Evolutionary conservation across 163 green algal genomes (phyloP), one percentile per base, ranked within the genome.

Genomic region (Coccomyxa subellipsoidea): DNA sequence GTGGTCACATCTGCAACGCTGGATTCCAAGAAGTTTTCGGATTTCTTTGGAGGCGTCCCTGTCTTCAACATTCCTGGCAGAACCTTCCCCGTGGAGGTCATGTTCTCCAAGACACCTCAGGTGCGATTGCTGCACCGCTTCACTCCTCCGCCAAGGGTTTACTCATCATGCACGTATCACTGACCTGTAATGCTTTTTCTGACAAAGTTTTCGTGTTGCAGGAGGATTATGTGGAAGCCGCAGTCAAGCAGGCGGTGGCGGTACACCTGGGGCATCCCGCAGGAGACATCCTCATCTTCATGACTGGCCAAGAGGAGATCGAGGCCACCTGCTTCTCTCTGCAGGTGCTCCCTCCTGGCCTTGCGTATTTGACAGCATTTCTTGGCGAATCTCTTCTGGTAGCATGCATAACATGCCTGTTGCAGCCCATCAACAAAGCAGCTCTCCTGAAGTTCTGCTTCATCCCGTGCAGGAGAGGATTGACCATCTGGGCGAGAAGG

Each of bases 221-320:
- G 86, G 95, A 98, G 88, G 96, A 99, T 88, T 98, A 98, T 77
- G 96, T 99, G 66, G 93, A 98, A 76, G 96, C 95, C 47, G 96
- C 96, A 0, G 96, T 99, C 7, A 99, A 99, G 91, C 95, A 98
- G 88, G 95, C 94, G 0, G 83, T 98, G n/a, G 92, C 93, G 25
- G 96, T 99, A 77, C 96, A 99, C 90, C 83, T 98, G 69, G 88
- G 93, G 2, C 92, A 97, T 83, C 90, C 90, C 29, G 82, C 89
- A 4, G 96, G 96, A 0, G 96, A 99, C 90, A 98, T 99, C 90
- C 92, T 99, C 31, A 97, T 98, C 87, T 99, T 99, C 93, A 97
- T 99, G 96, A 99, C 96, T 2, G 96, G 95, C 69, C 92, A 93
- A 89, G 96, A 99, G 85, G 96, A 99, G 85, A 99, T 99, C 84